phyloP scores from a whole-genome alignment of 352 stramenopile genomes.

The Globisporangium irregulare region DNA sequence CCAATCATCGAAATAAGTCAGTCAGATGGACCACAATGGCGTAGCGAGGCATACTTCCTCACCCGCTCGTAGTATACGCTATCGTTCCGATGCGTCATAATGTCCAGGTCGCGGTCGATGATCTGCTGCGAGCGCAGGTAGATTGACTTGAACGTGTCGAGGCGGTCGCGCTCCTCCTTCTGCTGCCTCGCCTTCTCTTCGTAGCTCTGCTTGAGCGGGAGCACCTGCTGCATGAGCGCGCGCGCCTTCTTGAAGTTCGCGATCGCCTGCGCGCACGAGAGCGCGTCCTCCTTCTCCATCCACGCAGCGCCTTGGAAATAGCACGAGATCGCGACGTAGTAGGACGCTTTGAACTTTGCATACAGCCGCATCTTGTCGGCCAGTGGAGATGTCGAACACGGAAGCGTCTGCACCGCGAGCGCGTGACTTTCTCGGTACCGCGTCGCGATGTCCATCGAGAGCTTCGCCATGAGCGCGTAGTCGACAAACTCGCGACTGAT shows the following conservation, averaged over 20 bases:
- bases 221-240: slow-evolving; percentile 30
- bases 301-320: slow-evolving; percentile 65
- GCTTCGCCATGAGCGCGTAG: slow-evolving; percentile 63
- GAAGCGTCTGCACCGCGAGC: slow-evolving; percentile 29
- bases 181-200: slow-evolving; percentile 32
- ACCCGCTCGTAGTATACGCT: slow-evolving; percentile 70
- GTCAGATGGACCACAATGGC: background rate
- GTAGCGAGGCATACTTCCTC: slow-evolving; percentile 6
- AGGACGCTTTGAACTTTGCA: slow-evolving; percentile 53
- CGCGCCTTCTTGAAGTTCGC: slow-evolving; percentile 56
- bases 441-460: slow-evolving; percentile 51
- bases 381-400: slow-evolving; percentile 33
- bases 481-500: slow-evolving; percentile 59
- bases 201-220: slow-evolving; percentile 33
- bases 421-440: slow-evolving; percentile 45
- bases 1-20: background rate
- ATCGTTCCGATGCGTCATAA: slow-evolving; percentile 66
- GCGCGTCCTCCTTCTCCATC: slow-evolving; percentile 51
- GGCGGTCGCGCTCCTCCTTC: slow-evolving; percentile 36
- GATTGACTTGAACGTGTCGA: slow-evolving; percentile 33
- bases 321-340: slow-evolving; percentile 52
- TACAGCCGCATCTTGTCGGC: slow-evolving; percentile 44
- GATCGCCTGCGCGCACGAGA: slow-evolving; percentile 50
- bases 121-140: slow-evolving; percentile 64
- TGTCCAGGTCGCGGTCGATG: slow-evolving; percentile 63